Evolutionary conservation across 768 basidiomycete species (phyloP), one percentile per base, ranked within the genome.

Genomic region (Lentinula boryana): DNA sequence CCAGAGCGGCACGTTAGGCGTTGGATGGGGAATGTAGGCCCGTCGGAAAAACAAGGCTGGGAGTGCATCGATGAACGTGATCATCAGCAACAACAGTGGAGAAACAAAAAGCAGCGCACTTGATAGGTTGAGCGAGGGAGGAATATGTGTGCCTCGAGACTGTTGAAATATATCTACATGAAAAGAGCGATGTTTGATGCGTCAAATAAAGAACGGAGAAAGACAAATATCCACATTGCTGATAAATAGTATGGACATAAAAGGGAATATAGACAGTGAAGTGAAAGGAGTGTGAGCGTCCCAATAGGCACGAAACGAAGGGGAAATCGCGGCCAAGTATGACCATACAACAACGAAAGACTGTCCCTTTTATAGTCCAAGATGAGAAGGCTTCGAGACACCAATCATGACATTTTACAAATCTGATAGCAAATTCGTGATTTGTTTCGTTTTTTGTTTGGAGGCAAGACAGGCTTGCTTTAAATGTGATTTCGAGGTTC

Each of bases 321-420:
- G 33, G 33, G 18, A 38, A 52, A 32, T 50, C 32, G n/a, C 32
- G 18, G 21, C 15, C 38, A 40, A 9, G 21, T 38, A 35, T 27
- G n/a, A 56, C 23, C 21, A 56, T 56, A 56, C n/a, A 56, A 40
- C n/a, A 27, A 54, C 33, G 36, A 31, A 44, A n/a, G 36, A 40
- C 15, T 23, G 21, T 40, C 38, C 38, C 38, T 44, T 56, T 56
- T 38, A 43, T 56, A 43, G 55, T 56, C 55, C 55, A 56, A 56
- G 55, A 56, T 23, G 21, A 51, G 50, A 51, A 48, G 21, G 13
- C n/a, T 44, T 40, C 21, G 7, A 12, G 36, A 35, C 8, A 56
- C 16, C 21, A 35, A 54, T 54, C 35, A 54, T 54, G 53, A 54
- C 13, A 40, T 23, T 54, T 38, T 54, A 54, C 53, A 54, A 40